Conservation (phyloP, 257 asterid species). For the Mitragyna speciosa region DNA sequence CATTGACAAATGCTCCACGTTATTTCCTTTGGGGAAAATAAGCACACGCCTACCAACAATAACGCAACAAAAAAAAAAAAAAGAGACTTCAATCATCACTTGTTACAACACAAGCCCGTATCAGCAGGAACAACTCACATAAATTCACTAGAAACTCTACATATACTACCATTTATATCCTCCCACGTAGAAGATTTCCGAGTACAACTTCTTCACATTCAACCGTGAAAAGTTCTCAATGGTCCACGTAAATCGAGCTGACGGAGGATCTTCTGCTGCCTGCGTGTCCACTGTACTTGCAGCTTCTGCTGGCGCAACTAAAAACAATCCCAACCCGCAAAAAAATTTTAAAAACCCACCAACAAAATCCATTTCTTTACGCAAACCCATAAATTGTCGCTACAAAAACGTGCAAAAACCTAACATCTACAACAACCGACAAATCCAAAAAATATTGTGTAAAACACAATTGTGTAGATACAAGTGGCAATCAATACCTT, state of each 20-base stretch:
- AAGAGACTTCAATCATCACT: background rate
- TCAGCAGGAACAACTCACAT: conserved; percentile 4
- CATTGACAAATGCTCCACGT: conserved; percentile 78
- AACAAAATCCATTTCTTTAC: conserved; percentile 11
- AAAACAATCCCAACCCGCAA: conserved; percentile 9
- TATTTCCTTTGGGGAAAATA: conserved; percentile 82
- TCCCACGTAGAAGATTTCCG: conserved; percentile 57
- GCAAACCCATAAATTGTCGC: background rate
- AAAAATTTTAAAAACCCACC: background rate
- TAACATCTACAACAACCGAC: background rate
- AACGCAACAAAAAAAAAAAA: conserved; percentile 13
- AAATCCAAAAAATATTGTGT: background rate
- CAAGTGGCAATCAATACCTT: conserved; percentile 44
- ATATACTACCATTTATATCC: conserved; percentile 57
- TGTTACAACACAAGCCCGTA: background rate
- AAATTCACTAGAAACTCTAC: background rate
- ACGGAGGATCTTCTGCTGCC: conserved; percentile 53
- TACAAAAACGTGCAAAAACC: background rate
- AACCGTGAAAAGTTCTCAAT: conserved; percentile 62
- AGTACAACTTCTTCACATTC: conserved; percentile 59
- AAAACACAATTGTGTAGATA: conserved; percentile 2
- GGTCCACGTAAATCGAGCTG: conserved; percentile 67
- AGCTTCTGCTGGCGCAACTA: conserved; percentile 52
- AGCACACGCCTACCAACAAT: conserved; percentile 69
- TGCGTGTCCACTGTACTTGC: conserved; percentile 51